Percentiles rank a stretch among this genome's conserved stretches.
Conservation (phyloP, 2,329 filamentous ascomycete genomes). For the Penicillium sp. region DNA sequence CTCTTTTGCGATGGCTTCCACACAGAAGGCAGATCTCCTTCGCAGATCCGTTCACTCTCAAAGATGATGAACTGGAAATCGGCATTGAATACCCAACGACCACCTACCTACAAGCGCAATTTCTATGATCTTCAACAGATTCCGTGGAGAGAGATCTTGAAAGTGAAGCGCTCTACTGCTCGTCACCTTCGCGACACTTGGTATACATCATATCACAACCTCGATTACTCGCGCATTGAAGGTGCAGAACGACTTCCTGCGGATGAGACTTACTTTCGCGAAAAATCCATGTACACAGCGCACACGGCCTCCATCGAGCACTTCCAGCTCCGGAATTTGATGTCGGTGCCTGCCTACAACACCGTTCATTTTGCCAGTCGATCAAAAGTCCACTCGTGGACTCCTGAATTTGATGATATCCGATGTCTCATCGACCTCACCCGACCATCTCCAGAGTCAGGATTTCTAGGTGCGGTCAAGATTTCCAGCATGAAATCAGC, state of each 20-base stretch:
- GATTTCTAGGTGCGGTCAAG: constrained; percentile 38
- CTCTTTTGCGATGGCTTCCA: constrained; percentile 14
- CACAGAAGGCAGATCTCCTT: constrained; percentile 17
- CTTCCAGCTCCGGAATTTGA: constrained; percentile 57
- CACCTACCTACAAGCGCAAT: constrained; percentile 23
- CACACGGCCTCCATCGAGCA: constrained; percentile 52
- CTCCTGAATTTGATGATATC: constrained; percentile 43
- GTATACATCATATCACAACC: constrained; percentile 41
- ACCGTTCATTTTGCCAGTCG: constrained; percentile 53
- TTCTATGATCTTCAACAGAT: constrained; percentile 42
- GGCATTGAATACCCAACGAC: constrained; percentile 32
- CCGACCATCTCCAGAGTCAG: constrained; percentile 37
- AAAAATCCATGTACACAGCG: constrained; percentile 47
- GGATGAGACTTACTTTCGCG: constrained; percentile 47
- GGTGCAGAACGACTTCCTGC: constrained; percentile 32
- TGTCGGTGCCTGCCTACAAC: constrained; percentile 52
- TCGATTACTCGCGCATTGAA: constrained; percentile 27
- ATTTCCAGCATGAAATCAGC: constrained; percentile 53
- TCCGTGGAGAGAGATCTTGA: constrained; percentile 37
- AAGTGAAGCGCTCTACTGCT: constrained; percentile 36
- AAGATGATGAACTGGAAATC: constrained; percentile 35
- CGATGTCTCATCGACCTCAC: constrained; percentile 49
- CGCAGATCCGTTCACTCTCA: constrained; percentile 27
- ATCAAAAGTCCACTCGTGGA: constrained; percentile 48
- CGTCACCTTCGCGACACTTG: constrained; percentile 37